A percentile compares a stretch with the other conserved stretches of the same genome.
phyloP scores from a whole-genome alignment of 306 rosid genomes.

The Arachis stenosperma region DNA sequence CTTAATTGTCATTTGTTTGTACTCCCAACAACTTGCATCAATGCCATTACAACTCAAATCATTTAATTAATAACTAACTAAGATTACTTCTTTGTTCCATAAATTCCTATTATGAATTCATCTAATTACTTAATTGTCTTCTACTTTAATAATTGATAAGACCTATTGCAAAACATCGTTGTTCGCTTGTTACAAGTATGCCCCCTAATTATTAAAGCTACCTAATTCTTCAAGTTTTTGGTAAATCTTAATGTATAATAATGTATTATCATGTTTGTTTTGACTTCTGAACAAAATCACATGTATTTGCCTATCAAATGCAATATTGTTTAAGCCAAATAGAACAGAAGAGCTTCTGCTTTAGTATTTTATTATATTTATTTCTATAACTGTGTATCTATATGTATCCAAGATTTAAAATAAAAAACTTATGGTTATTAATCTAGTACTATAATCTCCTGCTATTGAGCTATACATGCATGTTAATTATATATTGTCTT shows the following conservation, averaged over 20 bases:
- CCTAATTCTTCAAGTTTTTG: neutral
- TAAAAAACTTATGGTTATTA: no score
- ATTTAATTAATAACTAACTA: conserved; percentile 10
- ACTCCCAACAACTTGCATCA: conserved; percentile 29
- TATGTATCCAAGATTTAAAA: no score
- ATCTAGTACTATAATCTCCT: no score
- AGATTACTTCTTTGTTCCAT: neutral
- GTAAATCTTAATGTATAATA: neutral
- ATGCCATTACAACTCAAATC: conserved; percentile 12
- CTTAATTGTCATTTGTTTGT: conserved; percentile 36
- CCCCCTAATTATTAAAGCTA: neutral
- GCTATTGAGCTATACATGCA: no score
- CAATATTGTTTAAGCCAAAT: no score
- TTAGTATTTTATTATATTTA: no score
- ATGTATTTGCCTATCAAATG: no score
- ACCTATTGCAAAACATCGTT: neutral
- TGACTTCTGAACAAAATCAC: neutral
- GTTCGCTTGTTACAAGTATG: neutral
- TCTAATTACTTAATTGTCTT: neutral
- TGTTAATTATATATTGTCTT: no score
- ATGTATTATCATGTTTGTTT: neutral
- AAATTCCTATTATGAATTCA: neutral
- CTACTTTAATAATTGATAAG: conserved; percentile 7
- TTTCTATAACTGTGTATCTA: no score
- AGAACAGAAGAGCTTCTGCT: no score